Evolutionary conservation across 495 filamentous ascomycete species (phyloP).

Genomic region (Neurospora tetraspora): DNA sequence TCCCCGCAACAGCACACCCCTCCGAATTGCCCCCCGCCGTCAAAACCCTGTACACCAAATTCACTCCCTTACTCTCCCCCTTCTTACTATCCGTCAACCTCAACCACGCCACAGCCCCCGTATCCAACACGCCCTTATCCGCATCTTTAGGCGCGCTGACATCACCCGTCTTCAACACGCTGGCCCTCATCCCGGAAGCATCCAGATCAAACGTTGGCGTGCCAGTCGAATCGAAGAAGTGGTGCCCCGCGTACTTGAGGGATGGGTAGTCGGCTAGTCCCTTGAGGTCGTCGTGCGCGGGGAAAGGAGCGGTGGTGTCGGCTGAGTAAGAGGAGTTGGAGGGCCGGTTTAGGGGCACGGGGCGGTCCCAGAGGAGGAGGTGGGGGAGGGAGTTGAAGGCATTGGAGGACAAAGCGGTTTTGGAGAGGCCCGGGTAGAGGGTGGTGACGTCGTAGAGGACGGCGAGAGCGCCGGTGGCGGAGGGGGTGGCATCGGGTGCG

Average conservation of each 20-base stretch:
- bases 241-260: constrained; percentile 44
- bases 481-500: constrained; percentile 13
- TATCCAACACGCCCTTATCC: constrained; percentile 29
- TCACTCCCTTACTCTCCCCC: constrained; percentile 34
- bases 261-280: constrained; percentile 13
- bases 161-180: constrained; percentile 37
- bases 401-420: constrained; percentile 12
- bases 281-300: constrained; percentile 22
- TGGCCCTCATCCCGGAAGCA: constrained; percentile 21
- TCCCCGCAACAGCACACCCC: constrained; percentile 33
- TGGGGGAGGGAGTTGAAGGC: constrained; percentile 23
- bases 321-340: constrained; percentile 22
- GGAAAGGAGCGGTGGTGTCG: constrained; percentile 30
- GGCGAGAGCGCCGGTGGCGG: constrained; percentile 51
- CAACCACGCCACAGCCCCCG: constrained; percentile 57
- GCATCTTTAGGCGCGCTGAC: constrained; percentile 42
- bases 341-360: constrained; percentile 29
- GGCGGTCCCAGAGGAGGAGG: constrained; percentile 21
- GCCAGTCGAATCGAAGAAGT: constrained; percentile 49
- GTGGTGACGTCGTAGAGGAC: constrained; percentile 51
- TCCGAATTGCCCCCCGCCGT: constrained; percentile 53
- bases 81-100: constrained; percentile 38
- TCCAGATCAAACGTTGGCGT: constrained; percentile 51
- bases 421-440: constrained; percentile 33
- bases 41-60: constrained; percentile 55